Evolutionary conservation across 2,329 filamentous ascomycete genomes (phyloP).

Genomic region (Xylariaceae sp.): DNA sequence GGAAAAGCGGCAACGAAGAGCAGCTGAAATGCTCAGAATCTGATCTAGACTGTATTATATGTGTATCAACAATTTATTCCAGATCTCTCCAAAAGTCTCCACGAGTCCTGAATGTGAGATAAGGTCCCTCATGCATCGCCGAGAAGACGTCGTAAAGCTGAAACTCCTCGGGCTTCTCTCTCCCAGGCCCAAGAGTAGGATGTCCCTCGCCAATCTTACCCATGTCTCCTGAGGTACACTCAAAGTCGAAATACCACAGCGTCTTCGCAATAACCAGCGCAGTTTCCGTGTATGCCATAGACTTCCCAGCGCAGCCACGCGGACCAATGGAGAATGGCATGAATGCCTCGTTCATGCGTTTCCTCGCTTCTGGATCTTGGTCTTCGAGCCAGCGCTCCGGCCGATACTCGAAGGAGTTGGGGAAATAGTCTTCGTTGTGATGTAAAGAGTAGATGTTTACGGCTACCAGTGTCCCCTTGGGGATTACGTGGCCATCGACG

Average conservation of each 20-base stretch:
- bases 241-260: neutral
- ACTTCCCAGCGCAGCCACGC: no score
- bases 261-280: neutral
- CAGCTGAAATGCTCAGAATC: neutral
- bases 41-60: neutral
- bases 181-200: neutral
- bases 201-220: neutral
- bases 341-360: no score
- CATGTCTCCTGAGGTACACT: neutral
- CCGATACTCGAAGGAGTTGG: no score
- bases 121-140: conserved; percentile 4
- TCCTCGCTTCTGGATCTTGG: no score
- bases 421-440: no score
- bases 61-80: no score
- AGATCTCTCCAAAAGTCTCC: neutral
- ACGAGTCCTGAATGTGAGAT: neutral
- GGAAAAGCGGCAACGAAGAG: neutral
- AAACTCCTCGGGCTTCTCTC: neutral
- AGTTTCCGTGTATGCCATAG: neutral
- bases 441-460: no score
- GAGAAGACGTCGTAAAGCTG: conserved; percentile 5
- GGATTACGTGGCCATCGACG: no score
- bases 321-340: no score
- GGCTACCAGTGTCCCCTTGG: no score
- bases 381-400: no score